Base-by-base conservation (phyloP, 257 asterid species). In the Nicotiana tomentosiformis region DNA sequence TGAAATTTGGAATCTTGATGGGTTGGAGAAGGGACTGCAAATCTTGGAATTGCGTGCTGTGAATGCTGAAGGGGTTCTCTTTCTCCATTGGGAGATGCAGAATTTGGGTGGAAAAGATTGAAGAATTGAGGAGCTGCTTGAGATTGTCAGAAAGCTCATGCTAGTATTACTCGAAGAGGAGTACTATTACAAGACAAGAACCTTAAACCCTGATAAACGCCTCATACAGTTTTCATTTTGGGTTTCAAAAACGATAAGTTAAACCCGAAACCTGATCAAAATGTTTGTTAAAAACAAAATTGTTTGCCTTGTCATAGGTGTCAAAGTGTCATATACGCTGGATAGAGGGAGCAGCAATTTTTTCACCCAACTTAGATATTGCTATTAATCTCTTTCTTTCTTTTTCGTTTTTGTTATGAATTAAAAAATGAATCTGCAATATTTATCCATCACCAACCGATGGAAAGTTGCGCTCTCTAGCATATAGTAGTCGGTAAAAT, bases 1-100 rank as follows among this genome's bases (percentile, higher is more conserved):
- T 57, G 92, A 89, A 85, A 93, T 84, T 80, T 86, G 88, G 89
- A 87, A 86, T 66, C 86, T 89, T 46, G 91, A 85, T 30, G 85
- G 84, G 37, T 82, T 20, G 62, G 89, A 81, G 86, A 86, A 85
- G 46, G 81, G 68, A 77, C 58, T 20, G 89, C 46, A 83, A 88
- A 85, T 37, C 70, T 81, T 83, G 20, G 89, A 82, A 64, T 14
- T 84, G 82, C 85, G 88, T 83, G 86, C 46, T 10, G 55, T 29
- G 7, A 89, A 56, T 67, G 77, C 76, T 37, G 90, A 85, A 67
- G 89, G 83, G 77, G n/a, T 60, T 74, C 61, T 87, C 77, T 62
- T 84, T 84, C 66, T 91, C 91, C 86, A 83, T 83, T 84, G 37
- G 56, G 80, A 83, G 80, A 85, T n/a, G 86, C 78, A 32, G 51